phyloP scores from a whole-genome alignment of 495 filamentous ascomycete genomes.

The Aspergillus panamensis region DNA sequence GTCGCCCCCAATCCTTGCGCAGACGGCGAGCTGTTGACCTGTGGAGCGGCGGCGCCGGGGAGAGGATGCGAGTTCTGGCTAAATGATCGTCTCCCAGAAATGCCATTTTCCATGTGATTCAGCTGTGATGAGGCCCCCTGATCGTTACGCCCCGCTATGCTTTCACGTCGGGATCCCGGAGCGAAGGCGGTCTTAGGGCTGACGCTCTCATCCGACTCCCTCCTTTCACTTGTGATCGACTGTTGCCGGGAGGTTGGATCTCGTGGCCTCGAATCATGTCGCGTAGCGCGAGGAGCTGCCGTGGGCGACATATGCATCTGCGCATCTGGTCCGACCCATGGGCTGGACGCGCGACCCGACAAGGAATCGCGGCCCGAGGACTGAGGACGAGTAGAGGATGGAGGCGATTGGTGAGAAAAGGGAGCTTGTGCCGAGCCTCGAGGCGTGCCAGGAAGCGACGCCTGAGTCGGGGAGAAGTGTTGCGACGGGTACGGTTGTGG shows the following conservation, averaged over 20 bases:
- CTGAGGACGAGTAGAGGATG: conserved; percentile 30
- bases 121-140: conserved; percentile 17
- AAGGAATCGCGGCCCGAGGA: conserved; percentile 31
- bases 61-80: conserved; percentile 20
- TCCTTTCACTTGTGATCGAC: conserved; percentile 31
- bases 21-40: conserved; percentile 34
- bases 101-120: conserved; percentile 29
- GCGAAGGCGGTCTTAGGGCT: conserved; percentile 42
- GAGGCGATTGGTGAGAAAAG: conserved; percentile 35
- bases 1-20: conserved; percentile 14
- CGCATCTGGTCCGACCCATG: conserved; percentile 30
- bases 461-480: conserved; percentile 40
- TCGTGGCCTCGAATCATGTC: conserved; percentile 29
- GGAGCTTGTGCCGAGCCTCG: conserved; percentile 43
- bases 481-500: conserved; percentile 38
- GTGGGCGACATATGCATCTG: conserved; percentile 33
- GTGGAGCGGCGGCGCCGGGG: conserved; percentile 20
- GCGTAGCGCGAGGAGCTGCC: conserved; percentile 26
- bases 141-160: conserved; percentile 20
- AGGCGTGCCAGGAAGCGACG: conserved; percentile 47
- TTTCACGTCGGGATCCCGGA: conserved; percentile 32
- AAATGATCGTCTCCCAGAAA: conserved; percentile 21
- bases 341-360: conserved; percentile 37
- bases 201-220: conserved; percentile 40
- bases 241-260: conserved; percentile 28